Base-by-base conservation (phyloP, 805 yeast species). In the Metschnikowia lunata region DNA sequence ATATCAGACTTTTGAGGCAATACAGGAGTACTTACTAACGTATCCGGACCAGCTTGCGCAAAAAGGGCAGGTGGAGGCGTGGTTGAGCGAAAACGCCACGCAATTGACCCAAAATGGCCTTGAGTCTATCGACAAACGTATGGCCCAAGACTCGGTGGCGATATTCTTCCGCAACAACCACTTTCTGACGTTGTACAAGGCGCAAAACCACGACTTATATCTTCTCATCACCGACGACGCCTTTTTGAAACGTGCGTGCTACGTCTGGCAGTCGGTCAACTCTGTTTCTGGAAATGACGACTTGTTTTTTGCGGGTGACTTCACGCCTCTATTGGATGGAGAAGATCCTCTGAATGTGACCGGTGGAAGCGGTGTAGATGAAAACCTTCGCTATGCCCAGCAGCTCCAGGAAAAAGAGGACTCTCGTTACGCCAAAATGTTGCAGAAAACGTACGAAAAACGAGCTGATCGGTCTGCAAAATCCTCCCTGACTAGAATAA, bases 81-180 rank as follows among this genome's bases (percentile, higher is more conserved):
- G 75, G 75, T 63, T 88, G 40, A 76, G 76, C 2, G 64, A 72
- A 23, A 80, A 88, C 50, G 78, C 81, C 7, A 81, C 95, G 0
- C 97, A 91, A 58, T 65, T 90, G 55, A 88, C 98, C 0, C 68
- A 66, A 0, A 64, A 69, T 38, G 99, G 99, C 0, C 60, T 86
- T 11, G 45, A 59, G 1, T 66, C 66, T 41, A 60, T 86, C 49
- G 66, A 68, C 47, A 60, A 64, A 6, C 56, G 71, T 4, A 59
- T 87, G 26, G 58, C 62, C 1, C 72, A 74, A 12, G 81, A 81
- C 34, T 75, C 82, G 7, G 72, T 82, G 43, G 78, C 82, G 1
- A 80, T 91, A 0, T 76, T 91, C 49, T 93, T 90, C 68, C 75
- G 97, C 57, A 91, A 93, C 63, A 90, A 93, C 61, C 97, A 89